Evolutionary conservation across 129 eudicot species (phyloP).

Genomic region (Flaveria trinervia): DNA sequence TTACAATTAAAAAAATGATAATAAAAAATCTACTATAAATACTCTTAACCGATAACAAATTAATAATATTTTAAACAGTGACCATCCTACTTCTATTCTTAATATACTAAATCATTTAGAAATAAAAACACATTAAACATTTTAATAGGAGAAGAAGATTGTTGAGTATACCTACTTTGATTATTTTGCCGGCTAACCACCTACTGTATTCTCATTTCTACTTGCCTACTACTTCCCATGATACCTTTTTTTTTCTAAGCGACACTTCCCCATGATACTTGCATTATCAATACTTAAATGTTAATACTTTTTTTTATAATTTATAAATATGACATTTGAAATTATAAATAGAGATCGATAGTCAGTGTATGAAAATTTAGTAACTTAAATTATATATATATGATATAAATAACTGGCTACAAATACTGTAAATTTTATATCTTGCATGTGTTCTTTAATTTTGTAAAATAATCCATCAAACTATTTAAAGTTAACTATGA

Average conservation of each 20-base stretch:
- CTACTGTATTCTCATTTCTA: constrained; percentile 7
- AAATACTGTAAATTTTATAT: neutral
- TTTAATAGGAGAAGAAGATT: neutral
- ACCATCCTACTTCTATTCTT: neutral
- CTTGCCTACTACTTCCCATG: constrained; percentile 28
- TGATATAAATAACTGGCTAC: neutral
- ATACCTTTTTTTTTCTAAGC: neutral
- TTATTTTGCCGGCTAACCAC: constrained; percentile 33
- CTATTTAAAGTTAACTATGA: neutral
- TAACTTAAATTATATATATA: too few relatives aligned
- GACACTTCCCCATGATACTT: constrained; percentile 26
- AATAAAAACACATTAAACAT: neutral
- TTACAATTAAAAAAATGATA: too few relatives aligned
- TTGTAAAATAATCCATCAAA: neutral
- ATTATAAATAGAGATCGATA: too few relatives aligned
- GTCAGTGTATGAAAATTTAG: too few relatives aligned
- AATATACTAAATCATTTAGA: neutral
- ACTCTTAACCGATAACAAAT: too few relatives aligned
- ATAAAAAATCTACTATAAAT: too few relatives aligned
- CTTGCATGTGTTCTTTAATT: neutral
- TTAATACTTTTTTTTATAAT: neutral
- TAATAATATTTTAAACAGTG: too few relatives aligned
- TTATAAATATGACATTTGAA: too few relatives aligned
- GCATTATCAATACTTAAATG: neutral
- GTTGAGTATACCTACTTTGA: constrained; percentile 25